Evolutionary conservation across 2,329 filamentous ascomycete species (phyloP).

Genomic region (Akanthomyces uredinophilus): DNA sequence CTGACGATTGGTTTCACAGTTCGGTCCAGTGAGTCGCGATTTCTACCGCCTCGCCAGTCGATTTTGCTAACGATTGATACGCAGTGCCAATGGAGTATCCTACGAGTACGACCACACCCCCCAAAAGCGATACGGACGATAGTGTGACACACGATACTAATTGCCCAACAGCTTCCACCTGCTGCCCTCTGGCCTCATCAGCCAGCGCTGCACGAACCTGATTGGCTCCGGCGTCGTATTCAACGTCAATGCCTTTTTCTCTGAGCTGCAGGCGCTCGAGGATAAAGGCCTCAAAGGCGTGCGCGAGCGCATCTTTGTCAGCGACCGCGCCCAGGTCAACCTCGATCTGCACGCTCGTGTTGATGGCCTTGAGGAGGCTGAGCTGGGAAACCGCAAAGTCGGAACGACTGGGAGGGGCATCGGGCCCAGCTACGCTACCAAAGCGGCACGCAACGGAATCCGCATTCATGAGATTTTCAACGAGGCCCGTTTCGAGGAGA

Average conservation of each 20-base stretch:
- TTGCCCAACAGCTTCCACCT: constrained; percentile 49
- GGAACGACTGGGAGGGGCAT: constrained; percentile 33
- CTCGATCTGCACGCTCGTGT: constrained; percentile 62
- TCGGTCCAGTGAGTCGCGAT: constrained; percentile 18
- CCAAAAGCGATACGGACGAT: neutral
- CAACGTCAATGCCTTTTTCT: constrained; percentile 47
- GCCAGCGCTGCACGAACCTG: constrained; percentile 59
- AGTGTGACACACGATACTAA: constrained; percentile 17
- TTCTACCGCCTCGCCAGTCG: neutral
- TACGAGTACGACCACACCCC: constrained; percentile 28
- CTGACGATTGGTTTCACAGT: too few relatives aligned
- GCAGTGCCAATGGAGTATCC: constrained; percentile 28
- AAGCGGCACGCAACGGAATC: constrained; percentile 53
- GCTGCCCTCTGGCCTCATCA: constrained; percentile 65
- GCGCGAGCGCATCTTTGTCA: constrained; percentile 53
- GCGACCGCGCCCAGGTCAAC: constrained; percentile 58
- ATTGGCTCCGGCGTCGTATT: constrained; percentile 67
- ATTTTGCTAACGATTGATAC: constrained; percentile 5
- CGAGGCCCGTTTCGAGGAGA: constrained; percentile 59
- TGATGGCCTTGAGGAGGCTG: constrained; percentile 61
- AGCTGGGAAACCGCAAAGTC: constrained; percentile 37
- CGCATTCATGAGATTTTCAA: constrained; percentile 64
- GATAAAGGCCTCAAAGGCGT: constrained; percentile 34
- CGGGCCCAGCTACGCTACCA: constrained; percentile 27
- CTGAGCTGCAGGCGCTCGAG: constrained; percentile 36